Evolutionary conservation across 2,329 filamentous ascomycete species (phyloP).

Genomic region (Neonectria neomacrospora): DNA sequence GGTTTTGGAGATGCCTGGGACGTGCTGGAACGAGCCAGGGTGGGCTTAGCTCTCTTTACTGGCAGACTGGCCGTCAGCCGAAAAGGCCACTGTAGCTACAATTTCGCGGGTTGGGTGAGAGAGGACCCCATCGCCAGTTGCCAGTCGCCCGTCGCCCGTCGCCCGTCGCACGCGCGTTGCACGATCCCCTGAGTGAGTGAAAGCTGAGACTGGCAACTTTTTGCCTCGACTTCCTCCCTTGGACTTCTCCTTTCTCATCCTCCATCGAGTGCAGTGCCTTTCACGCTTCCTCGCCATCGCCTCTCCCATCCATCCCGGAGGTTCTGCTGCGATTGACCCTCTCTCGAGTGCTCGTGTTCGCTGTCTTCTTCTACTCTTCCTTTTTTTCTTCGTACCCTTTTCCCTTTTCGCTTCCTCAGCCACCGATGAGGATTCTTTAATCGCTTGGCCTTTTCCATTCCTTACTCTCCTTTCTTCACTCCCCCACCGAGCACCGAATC

Average conservation of each 20-base stretch:
- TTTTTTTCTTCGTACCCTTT: conserved; percentile 20
- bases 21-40: conserved; percentile 5
- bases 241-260: conserved; percentile 30
- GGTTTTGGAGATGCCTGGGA: background rate
- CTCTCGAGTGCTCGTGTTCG: conserved; percentile 25
- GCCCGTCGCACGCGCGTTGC: conserved; percentile 30
- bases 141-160: conserved; percentile 26
- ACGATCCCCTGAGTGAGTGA: conserved; percentile 37
- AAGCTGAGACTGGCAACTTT: background rate
- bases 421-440: conserved; percentile 42
- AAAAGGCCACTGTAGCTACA: conserved; percentile 56
- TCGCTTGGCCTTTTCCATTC: conserved; percentile 26
- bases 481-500: conserved; percentile 1
- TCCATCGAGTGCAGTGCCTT: conserved; percentile 24
- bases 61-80: conserved; percentile 30
- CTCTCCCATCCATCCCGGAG: conserved; percentile 31
- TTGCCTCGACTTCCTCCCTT: conserved; percentile 19
- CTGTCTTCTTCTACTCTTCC: conserved; percentile 28
- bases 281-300: conserved; percentile 19
- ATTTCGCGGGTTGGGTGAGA: conserved; percentile 35
- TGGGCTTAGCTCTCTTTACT: conserved; percentile 19
- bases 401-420: conserved; percentile 26
- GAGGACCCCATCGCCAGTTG: too few species aligned
- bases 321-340: conserved; percentile 33
- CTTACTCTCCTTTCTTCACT: conserved; percentile 29